Evolutionary conservation across 2,329 filamentous ascomycete species (phyloP).

Genomic region (Colletotrichum endophyticum): DNA sequence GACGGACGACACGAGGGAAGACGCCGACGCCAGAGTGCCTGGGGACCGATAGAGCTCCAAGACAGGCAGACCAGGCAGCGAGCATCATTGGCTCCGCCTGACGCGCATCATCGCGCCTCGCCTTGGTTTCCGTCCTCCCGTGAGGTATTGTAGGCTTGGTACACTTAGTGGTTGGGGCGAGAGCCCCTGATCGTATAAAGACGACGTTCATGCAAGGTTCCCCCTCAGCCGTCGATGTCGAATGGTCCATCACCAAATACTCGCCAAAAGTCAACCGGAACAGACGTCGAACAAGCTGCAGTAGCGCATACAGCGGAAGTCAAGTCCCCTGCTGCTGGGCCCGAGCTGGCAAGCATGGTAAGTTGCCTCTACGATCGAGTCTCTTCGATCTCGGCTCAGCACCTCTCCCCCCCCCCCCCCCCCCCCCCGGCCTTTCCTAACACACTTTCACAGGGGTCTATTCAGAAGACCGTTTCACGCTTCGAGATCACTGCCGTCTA

Average conservation of each 20-base stretch:
- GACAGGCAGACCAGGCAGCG: background rate
- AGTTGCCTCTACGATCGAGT: background rate
- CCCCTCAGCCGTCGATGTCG: background rate
- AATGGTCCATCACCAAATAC: background rate
- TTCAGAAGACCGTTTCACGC: slow-evolving; percentile 55
- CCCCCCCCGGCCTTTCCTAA: too few relatives aligned
- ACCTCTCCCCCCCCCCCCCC: background rate
- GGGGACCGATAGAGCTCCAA: background rate
- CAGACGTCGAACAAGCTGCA: background rate
- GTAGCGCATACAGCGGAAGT: background rate
- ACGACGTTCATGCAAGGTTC: background rate
- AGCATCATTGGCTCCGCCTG: background rate
- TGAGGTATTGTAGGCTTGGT: background rate
- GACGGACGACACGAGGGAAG: background rate
- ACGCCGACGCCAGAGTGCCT: background rate
- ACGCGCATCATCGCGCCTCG: slow-evolving; percentile 1
- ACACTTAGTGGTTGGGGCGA: background rate
- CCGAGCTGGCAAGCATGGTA: slow-evolving; percentile 11
- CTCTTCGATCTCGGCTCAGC: background rate
- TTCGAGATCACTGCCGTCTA: slow-evolving; percentile 66
- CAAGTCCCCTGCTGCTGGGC: slow-evolving; percentile 7
- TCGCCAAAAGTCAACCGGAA: background rate
- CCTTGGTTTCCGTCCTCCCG: background rate
- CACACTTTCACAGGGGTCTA: background rate
- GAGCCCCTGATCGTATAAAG: background rate